Evolutionary conservation across 805 yeast genomes (phyloP).

Genomic region (Schizosaccharomyces japonicus): DNA sequence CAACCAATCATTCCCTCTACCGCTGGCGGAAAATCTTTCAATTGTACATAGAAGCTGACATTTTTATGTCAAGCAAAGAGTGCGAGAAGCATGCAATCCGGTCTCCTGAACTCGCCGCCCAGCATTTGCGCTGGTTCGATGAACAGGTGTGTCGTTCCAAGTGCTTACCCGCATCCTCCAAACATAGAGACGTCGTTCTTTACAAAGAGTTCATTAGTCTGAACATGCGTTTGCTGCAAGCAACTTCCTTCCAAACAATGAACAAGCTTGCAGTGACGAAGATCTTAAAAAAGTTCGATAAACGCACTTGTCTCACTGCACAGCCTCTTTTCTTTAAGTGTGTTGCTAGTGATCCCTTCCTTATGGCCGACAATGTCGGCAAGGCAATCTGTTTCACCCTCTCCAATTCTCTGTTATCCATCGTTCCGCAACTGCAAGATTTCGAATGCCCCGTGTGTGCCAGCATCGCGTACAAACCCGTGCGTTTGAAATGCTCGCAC

Average conservation of each 20-base stretch:
- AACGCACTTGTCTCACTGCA: conserved; percentile 27
- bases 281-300: conserved; percentile 54
- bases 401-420: conserved; percentile 28
- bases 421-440: conserved; percentile 55
- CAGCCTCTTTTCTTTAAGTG: conserved; percentile 23
- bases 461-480: conserved; percentile 48
- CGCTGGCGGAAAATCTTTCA: conserved; percentile 49
- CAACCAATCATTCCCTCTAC: conserved; percentile 30
- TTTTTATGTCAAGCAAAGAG: conserved; percentile 34
- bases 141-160: conserved; percentile 20
- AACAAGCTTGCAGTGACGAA: conserved; percentile 42
- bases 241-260: conserved; percentile 35
- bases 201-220: conserved; percentile 24
- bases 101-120: conserved; percentile 23
- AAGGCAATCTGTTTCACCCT: conserved; percentile 25
- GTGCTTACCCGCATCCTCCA: not conserved
- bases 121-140: conserved; percentile 21
- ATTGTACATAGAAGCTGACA: conserved; percentile 39
- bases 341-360: conserved; percentile 21
- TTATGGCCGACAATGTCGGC: conserved; percentile 25
- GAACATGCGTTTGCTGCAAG: conserved; percentile 31
- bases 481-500: conserved; percentile 38
- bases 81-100: conserved; percentile 23
- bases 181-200: not conserved
- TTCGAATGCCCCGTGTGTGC: conserved; percentile 53